A percentile compares a stretch with the other conserved stretches of the same genome.
Evolutionary conservation across 2,329 filamentous ascomycete genomes (phyloP).

Genomic region (Epichloe aotearoae): DNA sequence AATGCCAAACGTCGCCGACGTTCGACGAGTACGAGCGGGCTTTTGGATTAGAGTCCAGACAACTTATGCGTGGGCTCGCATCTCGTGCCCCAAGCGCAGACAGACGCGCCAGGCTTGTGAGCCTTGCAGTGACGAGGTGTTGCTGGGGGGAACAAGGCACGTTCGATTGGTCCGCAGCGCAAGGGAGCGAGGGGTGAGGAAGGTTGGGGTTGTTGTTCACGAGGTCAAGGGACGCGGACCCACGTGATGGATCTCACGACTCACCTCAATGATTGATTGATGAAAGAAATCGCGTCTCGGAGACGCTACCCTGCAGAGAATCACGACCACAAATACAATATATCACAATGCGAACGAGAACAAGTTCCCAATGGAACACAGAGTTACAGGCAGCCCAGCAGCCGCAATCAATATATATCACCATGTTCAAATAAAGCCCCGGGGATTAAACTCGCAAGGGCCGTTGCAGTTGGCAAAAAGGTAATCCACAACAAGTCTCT

Average conservation of each 20-base stretch:
- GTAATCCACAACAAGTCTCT: slow-evolving; percentile 33
- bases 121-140: no score
- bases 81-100: neutral
- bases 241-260: neutral
- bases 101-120: neutral
- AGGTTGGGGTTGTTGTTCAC: neutral
- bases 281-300: no score
- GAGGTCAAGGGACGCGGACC: neutral
- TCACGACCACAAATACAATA: no score
- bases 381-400: no score
- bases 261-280: no score
- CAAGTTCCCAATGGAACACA: no score
- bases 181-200: neutral
- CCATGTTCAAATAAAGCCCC: no score
- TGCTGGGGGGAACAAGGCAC: neutral
- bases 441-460: slow-evolving; percentile 19
- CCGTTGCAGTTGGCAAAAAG: slow-evolving; percentile 28
- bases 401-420: no score
- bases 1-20: neutral
- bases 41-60: neutral
- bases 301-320: no score
- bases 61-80: neutral
- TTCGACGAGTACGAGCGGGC: neutral
- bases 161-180: neutral
- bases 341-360: no score